Evolutionary conservation across 371 early-diverging fungal species (phyloP).

Genomic region (Rhizopus stolonifer): DNA sequence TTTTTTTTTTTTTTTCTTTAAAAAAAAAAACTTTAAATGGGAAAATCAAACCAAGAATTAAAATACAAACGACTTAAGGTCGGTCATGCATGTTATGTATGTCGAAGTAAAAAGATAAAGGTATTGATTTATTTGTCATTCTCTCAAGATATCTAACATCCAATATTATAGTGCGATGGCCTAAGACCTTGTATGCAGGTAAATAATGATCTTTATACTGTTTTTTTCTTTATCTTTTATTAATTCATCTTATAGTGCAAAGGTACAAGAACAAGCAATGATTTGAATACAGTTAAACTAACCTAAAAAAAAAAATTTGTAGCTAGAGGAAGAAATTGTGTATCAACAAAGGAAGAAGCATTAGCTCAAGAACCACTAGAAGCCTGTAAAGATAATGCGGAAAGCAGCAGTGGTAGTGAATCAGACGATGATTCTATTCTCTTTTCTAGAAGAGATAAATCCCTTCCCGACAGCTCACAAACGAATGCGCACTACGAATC

Average conservation of each 20-base stretch:
- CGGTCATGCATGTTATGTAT: conserved; percentile 30
- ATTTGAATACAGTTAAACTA: neutral
- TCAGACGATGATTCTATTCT: conserved; percentile 23
- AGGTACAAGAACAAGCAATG: neutral
- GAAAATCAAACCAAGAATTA: conserved; percentile 23
- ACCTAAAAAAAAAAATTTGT: neutral
- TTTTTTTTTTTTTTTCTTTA: neutral
- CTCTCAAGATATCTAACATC: neutral
- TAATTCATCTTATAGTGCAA: neutral
- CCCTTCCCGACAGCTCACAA: neutral
- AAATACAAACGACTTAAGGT: conserved; percentile 34
- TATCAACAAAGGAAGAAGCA: conserved; percentile 12
- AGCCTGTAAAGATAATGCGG: neutral
- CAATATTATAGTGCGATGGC: conserved; percentile 16
- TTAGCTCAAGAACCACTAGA: neutral
- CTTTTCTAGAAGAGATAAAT: conserved; percentile 9
- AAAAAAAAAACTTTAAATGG: conserved; percentile 12
- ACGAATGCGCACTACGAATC: neutral
- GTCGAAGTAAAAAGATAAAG: conserved; percentile 35
- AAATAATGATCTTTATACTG: neutral
- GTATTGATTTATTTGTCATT: conserved; percentile 3
- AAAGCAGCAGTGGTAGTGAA: neutral
- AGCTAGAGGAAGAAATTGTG: conserved; percentile 29
- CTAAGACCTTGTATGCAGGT: conserved; percentile 23
- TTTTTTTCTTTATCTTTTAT: too few relatives aligned